Base-by-base conservation (phyloP, 2,329 filamentous ascomycete species). In the Aphanoascus verrucosus region DNA sequence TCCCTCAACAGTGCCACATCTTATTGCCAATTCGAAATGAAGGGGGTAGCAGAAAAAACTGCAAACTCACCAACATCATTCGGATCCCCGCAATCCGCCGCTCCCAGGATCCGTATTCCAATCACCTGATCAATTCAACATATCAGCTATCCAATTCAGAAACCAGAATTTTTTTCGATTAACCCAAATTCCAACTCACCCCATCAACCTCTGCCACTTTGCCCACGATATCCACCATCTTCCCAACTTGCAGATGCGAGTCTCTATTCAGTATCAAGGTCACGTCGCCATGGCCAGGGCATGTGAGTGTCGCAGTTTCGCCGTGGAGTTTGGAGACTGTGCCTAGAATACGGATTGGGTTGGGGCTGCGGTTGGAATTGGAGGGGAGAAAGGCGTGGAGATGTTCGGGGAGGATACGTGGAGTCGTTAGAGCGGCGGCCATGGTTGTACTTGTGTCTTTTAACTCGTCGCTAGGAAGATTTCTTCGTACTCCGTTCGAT, bases 271-370 rank as follows among this genome's bases (percentile, higher is more conserved):
- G 68, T 15, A 85, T 73, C 1, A 88, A 76, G 0, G 83, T 86
- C 23, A 96, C 80, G 19, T 82, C 78, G 0, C 91, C 91, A 23
- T 82, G 65, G 23, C 59, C 62, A 2, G 76, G 84, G 5, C 88
- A 84, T 54, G 95, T 88, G 31, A 97, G 79, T 5, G 82, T 81
- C 0, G 89, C 91, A 49, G 80, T 79, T 50, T 93, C 86, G 60
- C 90, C 90, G 49, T 84, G 83, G 20, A 97, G 76, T 63, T 93
- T 84, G 3, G 81, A 79, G 45, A 97, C 89, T 63, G 85, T 89
- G 63, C 93, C 93, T 4, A 94, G 77, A 53, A 97, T 76, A 62
- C 89, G 89, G 58, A 97, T 86, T 57, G 86, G 86, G 59, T 81
- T 73, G 65, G 79, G 71, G 48, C 72, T 69, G 54, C 62, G 61